phyloP scores from a whole-genome alignment of 768 basidiomycete species.

The Leucocoprinus birnbaumii region DNA sequence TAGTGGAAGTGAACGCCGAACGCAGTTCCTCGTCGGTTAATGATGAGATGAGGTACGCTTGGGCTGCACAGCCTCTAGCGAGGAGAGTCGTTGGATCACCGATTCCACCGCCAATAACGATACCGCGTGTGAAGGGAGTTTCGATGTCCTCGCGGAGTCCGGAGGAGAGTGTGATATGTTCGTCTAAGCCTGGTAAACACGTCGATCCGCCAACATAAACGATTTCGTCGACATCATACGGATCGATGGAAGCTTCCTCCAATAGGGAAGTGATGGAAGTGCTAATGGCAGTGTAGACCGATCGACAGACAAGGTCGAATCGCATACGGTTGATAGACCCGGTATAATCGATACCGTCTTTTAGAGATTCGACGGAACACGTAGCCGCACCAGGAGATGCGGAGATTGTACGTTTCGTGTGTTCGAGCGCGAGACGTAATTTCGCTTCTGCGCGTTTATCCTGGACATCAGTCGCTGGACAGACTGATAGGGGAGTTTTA shows the following conservation, averaged over 20 bases:
- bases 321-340: conserved; percentile 49
- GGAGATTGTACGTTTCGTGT: conserved; percentile 90
- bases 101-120: conserved; percentile 66
- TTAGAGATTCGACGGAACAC: conserved; percentile 90
- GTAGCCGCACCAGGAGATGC: conserved; percentile 87
- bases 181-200: conserved; percentile 72
- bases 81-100: conserved; percentile 80
- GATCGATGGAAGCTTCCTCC: conserved; percentile 47
- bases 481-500: conserved; percentile 66
- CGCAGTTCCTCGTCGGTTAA: conserved; percentile 51
- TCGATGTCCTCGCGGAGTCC: conserved; percentile 61
- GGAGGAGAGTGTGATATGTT: conserved; percentile 39
- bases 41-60: conserved; percentile 59
- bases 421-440: conserved; percentile 87
- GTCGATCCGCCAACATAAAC: conserved; percentile 79
- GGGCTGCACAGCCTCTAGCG: conserved; percentile 73
- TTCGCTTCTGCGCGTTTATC: conserved; percentile 92
- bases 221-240: conserved; percentile 72
- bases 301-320: conserved; percentile 59
- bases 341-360: conserved; percentile 90
- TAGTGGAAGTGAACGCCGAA: conserved; percentile 44
- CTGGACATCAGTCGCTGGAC: conserved; percentile 49
- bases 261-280: conserved; percentile 52
- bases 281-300: conserved; percentile 58
- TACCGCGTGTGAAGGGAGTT: conserved; percentile 65